phyloP scores from a whole-genome alignment of 495 filamentous ascomycete genomes.

The Poronia punctata region DNA sequence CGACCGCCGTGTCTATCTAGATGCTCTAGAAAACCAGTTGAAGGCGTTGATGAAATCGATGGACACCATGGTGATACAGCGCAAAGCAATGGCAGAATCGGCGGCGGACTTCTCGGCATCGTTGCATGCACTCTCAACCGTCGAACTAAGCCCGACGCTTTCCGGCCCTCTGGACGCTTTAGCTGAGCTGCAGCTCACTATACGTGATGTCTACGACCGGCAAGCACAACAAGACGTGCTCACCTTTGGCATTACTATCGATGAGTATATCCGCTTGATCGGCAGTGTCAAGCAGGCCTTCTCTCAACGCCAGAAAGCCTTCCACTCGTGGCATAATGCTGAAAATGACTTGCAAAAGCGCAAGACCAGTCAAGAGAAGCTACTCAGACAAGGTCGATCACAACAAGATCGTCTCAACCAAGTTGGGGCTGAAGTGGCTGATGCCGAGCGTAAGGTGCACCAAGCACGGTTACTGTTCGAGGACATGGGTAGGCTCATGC shows the following conservation, averaged over 20 bases:
- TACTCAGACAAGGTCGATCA: slow-evolving; percentile 83
- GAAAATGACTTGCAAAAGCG: slow-evolving; percentile 85
- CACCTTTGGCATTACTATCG: slow-evolving; percentile 92
- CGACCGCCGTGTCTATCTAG: slow-evolving; percentile 87
- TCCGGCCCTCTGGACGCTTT: slow-evolving; percentile 83
- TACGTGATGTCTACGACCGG: slow-evolving; percentile 89
- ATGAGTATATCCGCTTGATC: slow-evolving; percentile 96
- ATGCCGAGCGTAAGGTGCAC: slow-evolving; percentile 91
- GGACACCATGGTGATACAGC: slow-evolving; percentile 82
- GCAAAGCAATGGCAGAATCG: slow-evolving; percentile 87
- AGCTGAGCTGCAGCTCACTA: slow-evolving; percentile 86
- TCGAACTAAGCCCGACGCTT: slow-evolving; percentile 82
- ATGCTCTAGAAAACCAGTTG: slow-evolving; percentile 89
- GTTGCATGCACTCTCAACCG: slow-evolving; percentile 78
- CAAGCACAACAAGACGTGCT: slow-evolving; percentile 96
- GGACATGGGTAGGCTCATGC: slow-evolving; percentile 94
- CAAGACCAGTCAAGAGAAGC: slow-evolving; percentile 79
- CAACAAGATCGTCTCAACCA: slow-evolving; percentile 94
- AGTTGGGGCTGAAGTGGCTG: slow-evolving; percentile 80
- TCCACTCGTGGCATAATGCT: slow-evolving; percentile 83
- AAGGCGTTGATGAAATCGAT: slow-evolving; percentile 90
- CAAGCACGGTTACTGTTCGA: slow-evolving; percentile 86
- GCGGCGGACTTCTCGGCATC: slow-evolving; percentile 88
- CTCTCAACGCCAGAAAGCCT: slow-evolving; percentile 86
- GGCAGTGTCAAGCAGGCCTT: slow-evolving; percentile 90